Base-by-base conservation (phyloP, 148 eudicot genomes). In the Fagopyrum tataricum region DNA sequence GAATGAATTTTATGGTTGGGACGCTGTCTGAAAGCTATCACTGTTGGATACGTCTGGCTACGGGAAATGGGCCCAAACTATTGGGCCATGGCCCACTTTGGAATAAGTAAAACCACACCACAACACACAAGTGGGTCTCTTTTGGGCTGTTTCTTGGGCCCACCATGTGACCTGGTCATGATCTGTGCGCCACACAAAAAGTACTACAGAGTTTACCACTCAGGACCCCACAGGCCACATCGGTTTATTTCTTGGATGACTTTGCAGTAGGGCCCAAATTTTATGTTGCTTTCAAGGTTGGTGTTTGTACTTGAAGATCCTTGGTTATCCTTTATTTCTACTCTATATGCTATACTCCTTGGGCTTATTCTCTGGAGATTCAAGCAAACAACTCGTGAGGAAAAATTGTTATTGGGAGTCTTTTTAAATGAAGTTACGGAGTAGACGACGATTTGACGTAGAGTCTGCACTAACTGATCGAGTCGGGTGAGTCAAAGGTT, bases 11-110 rank as follows among this genome's bases (percentile, higher is more conserved):
- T 59, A 59, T 61, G 67, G 67, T 39, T 64, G 20, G 20, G 44
- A 64, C 15, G 17, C 0, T 23, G 44, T 43, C 69, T 64, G 43
- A 23, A 13, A 12, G 67, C 18, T 39, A 43, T 64, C n/a, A 31
- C 4, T 37, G 69, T 39, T 64, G 20, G 69, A 64, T 64, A n/a
- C 15, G 44, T 39, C 44, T 64, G 44, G 69, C 21, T 43, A 37
- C 5, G 69, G 10, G 10, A 37, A 39, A 64, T 64, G 44, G 69
- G 69, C 69, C 69, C 69, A 64, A 61, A 64, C 39, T 37, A 20
- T 64, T 64, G 69, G 69, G 43, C 43, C 43, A 64, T 37, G 69
- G 69, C 69, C 69, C 69, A 64, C 69, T 31, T 61, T 37, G 69
- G 31, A 62, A 37, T 37, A 37, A 37, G 18, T 37, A 37, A 62